These are phyloP conservation scores for Phytomonas sp. DNA, from an alignment of 208 protist genomes.

Conservation along the genomic window DNA sequence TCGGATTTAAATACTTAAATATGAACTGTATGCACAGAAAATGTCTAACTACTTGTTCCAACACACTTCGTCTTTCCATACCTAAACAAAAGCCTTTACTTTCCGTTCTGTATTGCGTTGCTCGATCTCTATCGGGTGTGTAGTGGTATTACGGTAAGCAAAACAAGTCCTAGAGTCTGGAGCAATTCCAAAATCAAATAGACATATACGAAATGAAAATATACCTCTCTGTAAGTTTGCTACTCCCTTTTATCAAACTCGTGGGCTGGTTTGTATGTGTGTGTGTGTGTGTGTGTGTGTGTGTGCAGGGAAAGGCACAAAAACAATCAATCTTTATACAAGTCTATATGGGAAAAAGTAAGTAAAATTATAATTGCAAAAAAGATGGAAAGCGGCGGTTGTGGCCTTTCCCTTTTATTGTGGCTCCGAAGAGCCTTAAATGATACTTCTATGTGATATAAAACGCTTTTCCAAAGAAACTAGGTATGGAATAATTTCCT, in stretches of 20 bases:
- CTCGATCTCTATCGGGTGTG: neutral
- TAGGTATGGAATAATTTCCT: neutral
- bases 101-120: neutral
- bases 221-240: neutral
- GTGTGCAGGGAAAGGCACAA: neutral
- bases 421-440: constrained; percentile 4
- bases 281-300: constrained; percentile 13
- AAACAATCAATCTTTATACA: constrained; percentile 2
- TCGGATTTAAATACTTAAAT: neutral
- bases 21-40: neutral
- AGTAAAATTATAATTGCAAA: constrained; percentile 5
- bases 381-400: constrained; percentile 1
- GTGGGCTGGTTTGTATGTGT: neutral
- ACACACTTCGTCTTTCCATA: neutral
- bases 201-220: constrained; percentile 15
- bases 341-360: constrained; percentile 10
- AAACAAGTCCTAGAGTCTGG: constrained; percentile 1
- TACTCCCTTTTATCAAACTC: neutral
- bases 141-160: neutral
- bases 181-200: constrained; percentile 13
- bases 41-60: constrained; percentile 4
- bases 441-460: constrained; percentile 1
- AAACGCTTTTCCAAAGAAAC: neutral
- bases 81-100: neutral
- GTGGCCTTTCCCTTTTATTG: neutral